Base-by-base conservation (phyloP, 306 rosid genomes). In the Prunus kanzakura region DNA sequence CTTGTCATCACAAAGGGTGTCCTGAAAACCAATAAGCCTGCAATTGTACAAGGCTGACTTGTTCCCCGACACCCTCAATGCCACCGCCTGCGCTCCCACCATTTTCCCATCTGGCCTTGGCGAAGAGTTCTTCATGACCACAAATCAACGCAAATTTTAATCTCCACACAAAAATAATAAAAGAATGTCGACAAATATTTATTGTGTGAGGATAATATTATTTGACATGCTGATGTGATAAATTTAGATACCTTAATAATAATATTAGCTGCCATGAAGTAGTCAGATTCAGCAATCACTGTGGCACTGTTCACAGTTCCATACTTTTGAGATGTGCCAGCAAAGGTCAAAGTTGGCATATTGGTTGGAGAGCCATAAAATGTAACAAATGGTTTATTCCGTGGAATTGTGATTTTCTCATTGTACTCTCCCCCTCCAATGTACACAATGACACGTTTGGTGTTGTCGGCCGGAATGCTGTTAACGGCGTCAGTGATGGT, bases 291-390 rank as follows among this genome's bases (percentile, higher is more conserved):
- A 0, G 64, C 88, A 8, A 76, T 74, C 50, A 89, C 52, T 2
- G 88, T 80, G 0, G 90, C 97, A 66, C 97, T 89, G 0, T 90
- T 82, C 7, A 90, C 84, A 0, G 93, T 93, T 45, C 97, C 97
- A 43, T 71, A 87, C 58, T 72, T 8, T 0, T 2, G 12, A 0
- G 92, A 82, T 1, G 84, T 85, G 3, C 92, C 96, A 1, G 12
- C 67, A 35, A 1, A 88, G 0, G 85, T 83, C 56, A 92, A 38
- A 19, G 30, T 87, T 1, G 96, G 88, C 72, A 79, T 78, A 19
- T 72, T 64, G 0, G 3, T 9, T 1, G 88, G 87, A 8, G 35
- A 49, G 0, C 86, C 97, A 66, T 60, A 76, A 0, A 92, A 80
- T 0, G 93, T 80, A 50, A 90, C 45, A 58, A 88, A 92, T 11